Evolutionary conservation across 108 stramenopile species (phyloP).

Genomic region (Nitzschia putrida): DNA sequence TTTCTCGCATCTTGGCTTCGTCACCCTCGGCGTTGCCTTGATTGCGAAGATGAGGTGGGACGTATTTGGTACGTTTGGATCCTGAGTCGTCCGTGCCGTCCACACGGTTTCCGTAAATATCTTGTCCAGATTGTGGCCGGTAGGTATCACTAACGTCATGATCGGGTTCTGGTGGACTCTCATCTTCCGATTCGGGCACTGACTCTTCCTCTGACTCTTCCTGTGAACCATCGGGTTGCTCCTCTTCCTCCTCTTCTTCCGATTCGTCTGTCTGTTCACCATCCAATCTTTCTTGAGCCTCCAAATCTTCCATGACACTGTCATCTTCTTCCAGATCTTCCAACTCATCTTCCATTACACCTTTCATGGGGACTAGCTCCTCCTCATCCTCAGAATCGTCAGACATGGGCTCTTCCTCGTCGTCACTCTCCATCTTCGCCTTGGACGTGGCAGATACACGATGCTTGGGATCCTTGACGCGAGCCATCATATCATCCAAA

Average conservation of each 20-base stretch:
- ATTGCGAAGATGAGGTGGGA: constrained; percentile 82
- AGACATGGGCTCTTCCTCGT: constrained; percentile 1
- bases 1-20: constrained; percentile 28
- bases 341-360: constrained; percentile 10
- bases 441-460: not conserved
- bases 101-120: constrained; percentile 89
- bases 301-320: constrained; percentile 29
- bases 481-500: constrained; percentile 64
- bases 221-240: not conserved
- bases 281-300: constrained; percentile 14
- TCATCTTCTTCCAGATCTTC: constrained; percentile 43
- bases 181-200: constrained; percentile 17
- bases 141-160: constrained; percentile 80
- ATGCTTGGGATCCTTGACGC: constrained; percentile 30
- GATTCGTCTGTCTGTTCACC: not conserved
- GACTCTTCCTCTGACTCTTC: constrained; percentile 4
- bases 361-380: constrained; percentile 45
- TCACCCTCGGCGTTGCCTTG: constrained; percentile 17
- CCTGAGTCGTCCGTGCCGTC: constrained; percentile 29
- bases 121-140: constrained; percentile 82
- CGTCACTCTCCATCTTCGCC: constrained; percentile 13
- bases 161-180: constrained; percentile 36
- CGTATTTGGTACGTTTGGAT: constrained; percentile 61
- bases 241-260: not conserved
- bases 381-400: constrained; percentile 37